Base-by-base conservation (phyloP, 345 rosid species). In the Capsella bursapastoris region DNA sequence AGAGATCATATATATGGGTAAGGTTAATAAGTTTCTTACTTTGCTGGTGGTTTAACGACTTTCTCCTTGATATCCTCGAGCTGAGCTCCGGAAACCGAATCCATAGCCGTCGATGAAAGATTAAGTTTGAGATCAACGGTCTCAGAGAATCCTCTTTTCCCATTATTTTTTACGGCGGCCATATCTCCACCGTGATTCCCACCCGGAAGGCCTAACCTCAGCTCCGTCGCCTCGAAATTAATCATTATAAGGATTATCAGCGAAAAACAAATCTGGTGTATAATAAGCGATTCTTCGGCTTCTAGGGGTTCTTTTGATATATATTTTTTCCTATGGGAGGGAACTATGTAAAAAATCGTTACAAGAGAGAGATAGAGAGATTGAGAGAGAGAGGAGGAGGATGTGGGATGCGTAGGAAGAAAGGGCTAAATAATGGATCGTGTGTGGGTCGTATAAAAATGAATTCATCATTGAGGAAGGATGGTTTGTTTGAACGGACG, bases 181-280 rank as follows among this genome's bases (percentile, higher is more conserved):
- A 47, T 7, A 1, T 80, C 83, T 4, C 78, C 72, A 1, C 75
- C 81, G 9, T 66, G 70, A 9, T 60, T 80, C 7, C 80, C 86
- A 13, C 90, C 90, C 2, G 96, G 88, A 8, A 87, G 64, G 47
- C 97, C 98, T 28, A 94, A 62, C 31, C 97, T 82, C 22, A 94
- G 74, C 82, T 94, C 98, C 45, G 98, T 94, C 79, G 87, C 96
- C 69, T 88, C 97, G 18, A 91, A 94, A 62, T 94, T 85, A 55
- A 94, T 94, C 82, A 80, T 87, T 8, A 43, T 16, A 64, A 61
- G 32, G 67, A 64, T 52, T 43, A 49, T 4, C 59, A 47, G 14
- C 27, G 18, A 45, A 14, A 6, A 27, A 14, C 15, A 8, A 6
- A 14, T 6, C 15, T 73, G 25, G 29, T 18, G 8, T 22, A 72